Percentiles rank a stretch among this genome's conserved stretches.
phyloP scores from a whole-genome alignment of 129 eudicot species.

The Flaveria sonorensis region DNA sequence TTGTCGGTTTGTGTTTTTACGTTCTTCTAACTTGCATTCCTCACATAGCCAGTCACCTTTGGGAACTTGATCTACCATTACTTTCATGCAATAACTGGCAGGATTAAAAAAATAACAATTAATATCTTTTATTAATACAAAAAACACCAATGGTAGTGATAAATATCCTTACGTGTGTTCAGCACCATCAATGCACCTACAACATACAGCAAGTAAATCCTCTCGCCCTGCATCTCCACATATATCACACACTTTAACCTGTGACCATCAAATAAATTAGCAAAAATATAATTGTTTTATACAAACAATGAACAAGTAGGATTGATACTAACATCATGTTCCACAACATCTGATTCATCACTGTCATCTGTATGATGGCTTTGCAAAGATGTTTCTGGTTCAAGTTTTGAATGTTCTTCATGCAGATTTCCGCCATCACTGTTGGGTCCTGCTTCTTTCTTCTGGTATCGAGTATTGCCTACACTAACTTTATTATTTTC shows the following conservation, averaged over 20 bases:
- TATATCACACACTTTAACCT: slow-evolving; percentile 93
- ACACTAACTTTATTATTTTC: slow-evolving; percentile 29
- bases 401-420: slow-evolving; percentile 28
- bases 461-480: slow-evolving; percentile 17
- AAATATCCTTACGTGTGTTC: slow-evolving; percentile 85
- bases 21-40: slow-evolving; percentile 55
- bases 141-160: background rate
- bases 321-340: slow-evolving; percentile 70
- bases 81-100: slow-evolving; percentile 80
- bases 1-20: slow-evolving; percentile 35
- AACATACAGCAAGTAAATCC: slow-evolving; percentile 82
- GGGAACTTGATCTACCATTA: slow-evolving; percentile 63
- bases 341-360: slow-evolving; percentile 75
- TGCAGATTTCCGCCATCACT: slow-evolving; percentile 27
- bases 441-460: slow-evolving; percentile 31
- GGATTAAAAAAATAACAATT: slow-evolving; percentile 1
- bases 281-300: background rate
- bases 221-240: slow-evolving; percentile 95
- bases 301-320: background rate
- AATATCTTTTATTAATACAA: background rate
- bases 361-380: slow-evolving; percentile 40
- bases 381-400: slow-evolving; percentile 34
- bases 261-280: background rate
- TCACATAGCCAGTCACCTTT: slow-evolving; percentile 95
- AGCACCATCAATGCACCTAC: slow-evolving; percentile 89